Conservation (phyloP, 2,329 filamentous ascomycete species). For the Plenodomus tracheiphilus region DNA sequence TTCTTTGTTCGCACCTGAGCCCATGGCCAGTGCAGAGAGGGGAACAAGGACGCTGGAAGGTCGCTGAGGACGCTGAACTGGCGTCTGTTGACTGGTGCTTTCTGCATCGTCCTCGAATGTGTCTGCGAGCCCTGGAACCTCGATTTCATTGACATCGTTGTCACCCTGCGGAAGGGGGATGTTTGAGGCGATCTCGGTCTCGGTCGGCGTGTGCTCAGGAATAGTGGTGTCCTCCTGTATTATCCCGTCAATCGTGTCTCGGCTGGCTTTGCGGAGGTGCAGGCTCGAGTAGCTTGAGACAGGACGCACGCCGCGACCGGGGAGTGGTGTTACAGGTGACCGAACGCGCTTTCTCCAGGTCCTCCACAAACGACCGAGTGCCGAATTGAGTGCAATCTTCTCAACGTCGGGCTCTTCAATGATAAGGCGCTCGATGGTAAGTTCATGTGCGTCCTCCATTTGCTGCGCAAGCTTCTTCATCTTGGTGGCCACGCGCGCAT, state of each 20-base stretch:
- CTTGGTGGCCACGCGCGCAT: slow-evolving; percentile 59
- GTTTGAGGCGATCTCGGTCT: slow-evolving; percentile 56
- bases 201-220: slow-evolving; percentile 49
- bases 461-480: slow-evolving; percentile 40
- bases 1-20: slow-evolving; percentile 19
- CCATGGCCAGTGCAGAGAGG: slow-evolving; percentile 22
- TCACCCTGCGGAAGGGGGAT: slow-evolving; percentile 70
- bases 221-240: slow-evolving; percentile 27
- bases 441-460: slow-evolving; percentile 56
- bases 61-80: slow-evolving; percentile 27
- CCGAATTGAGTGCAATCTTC: slow-evolving; percentile 85
- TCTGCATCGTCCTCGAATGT: slow-evolving; percentile 62
- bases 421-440: slow-evolving; percentile 67
- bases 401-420: slow-evolving; percentile 93
- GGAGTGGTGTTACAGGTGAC: slow-evolving; percentile 31
- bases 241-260: slow-evolving; percentile 32
- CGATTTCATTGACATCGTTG: slow-evolving; percentile 77
- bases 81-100: slow-evolving; percentile 28
- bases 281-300: slow-evolving; percentile 37
- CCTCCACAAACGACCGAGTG: slow-evolving; percentile 86
- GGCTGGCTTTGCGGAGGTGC: slow-evolving; percentile 32
- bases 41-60: slow-evolving; percentile 38
- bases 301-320: slow-evolving; percentile 26
- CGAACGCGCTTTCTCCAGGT: slow-evolving; percentile 90
- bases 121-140: slow-evolving; percentile 71